These are phyloP conservation scores for Mycena epipterygia DNA, from an alignment of 768 basidiomycete species.

Conservation along the genomic window DNA sequence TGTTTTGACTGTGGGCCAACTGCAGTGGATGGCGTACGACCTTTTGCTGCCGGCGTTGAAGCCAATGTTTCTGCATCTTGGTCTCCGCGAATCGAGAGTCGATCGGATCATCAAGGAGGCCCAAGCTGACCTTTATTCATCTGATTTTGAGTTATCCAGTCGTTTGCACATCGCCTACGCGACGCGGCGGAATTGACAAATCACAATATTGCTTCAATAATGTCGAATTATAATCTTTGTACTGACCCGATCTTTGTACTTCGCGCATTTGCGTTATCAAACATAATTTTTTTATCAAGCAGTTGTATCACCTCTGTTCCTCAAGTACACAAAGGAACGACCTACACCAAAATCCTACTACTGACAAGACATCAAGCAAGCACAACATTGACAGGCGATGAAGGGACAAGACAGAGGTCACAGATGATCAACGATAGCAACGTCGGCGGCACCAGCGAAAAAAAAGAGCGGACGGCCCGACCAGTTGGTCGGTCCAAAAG, in stretches of 20 bases:
- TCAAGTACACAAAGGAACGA: slow-evolving; percentile 69
- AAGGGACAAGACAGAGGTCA: slow-evolving; percentile 42
- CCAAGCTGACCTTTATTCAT: slow-evolving; percentile 75
- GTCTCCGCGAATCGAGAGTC: slow-evolving; percentile 66
- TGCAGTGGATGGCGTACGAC: slow-evolving; percentile 83
- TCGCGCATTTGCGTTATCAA: background rate
- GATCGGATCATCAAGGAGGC: slow-evolving; percentile 72
- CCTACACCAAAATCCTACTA: slow-evolving; percentile 64
- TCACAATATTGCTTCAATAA: too few species aligned
- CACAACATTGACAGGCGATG: slow-evolving; percentile 35
- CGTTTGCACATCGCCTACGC: slow-evolving; percentile 75
- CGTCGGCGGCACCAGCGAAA: slow-evolving; percentile 43
- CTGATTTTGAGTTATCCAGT: slow-evolving; percentile 62
- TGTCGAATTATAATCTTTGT: too few species aligned
- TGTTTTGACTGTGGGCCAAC: slow-evolving; percentile 73
- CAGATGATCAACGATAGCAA: slow-evolving; percentile 51
- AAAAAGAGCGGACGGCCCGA: slow-evolving; percentile 66
- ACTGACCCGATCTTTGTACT: background rate
- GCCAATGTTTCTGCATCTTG: slow-evolving; percentile 68
- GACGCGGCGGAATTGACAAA: slow-evolving; percentile 40
- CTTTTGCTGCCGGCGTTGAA: slow-evolving; percentile 73
- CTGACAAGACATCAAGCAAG: slow-evolving; percentile 48
- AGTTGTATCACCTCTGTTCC: slow-evolving; percentile 74
- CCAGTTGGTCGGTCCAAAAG: slow-evolving; percentile 52
- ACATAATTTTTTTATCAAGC: slow-evolving; percentile 45